Conservation (phyloP, 495 filamentous ascomycete genomes). For the Talaromyces nanjingensis region DNA sequence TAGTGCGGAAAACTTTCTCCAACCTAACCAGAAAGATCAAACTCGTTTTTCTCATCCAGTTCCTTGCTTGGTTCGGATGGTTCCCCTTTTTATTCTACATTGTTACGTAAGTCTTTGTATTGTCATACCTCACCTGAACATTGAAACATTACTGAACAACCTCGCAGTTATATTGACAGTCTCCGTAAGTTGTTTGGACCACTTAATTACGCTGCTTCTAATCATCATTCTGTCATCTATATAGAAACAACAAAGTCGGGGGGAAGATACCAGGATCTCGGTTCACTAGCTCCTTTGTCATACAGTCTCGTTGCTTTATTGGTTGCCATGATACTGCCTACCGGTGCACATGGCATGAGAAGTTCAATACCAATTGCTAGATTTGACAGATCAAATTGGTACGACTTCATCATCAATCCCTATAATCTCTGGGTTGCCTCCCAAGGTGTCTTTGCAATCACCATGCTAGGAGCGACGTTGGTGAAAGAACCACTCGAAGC, state of each 20-base stretch:
- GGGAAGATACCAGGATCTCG: neutral
- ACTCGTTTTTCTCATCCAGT: neutral
- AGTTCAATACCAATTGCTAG: neutral
- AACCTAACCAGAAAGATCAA: neutral
- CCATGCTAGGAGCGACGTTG: neutral
- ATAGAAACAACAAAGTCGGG: neutral
- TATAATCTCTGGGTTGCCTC: neutral
- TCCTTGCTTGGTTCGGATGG: conserved; percentile 3
- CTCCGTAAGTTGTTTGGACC: neutral
- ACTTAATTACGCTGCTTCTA: neutral
- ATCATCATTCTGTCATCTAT: neutral
- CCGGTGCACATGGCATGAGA: neutral
- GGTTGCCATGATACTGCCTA: neutral
- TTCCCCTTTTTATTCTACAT: conserved; percentile 1
- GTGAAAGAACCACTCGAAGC: neutral
- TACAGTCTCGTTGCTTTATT: conserved; percentile 1
- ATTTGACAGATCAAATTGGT: neutral
- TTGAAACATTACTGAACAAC: too few species aligned
- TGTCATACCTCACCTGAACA: neutral
- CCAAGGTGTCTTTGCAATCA: neutral
- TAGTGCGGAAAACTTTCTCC: too few species aligned
- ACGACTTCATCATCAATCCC: neutral
- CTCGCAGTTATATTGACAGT: neutral
- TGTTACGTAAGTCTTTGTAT: neutral
- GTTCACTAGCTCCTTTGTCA: neutral